Evolutionary conservation across 2,329 filamentous ascomycete genomes (phyloP), one percentile per base, ranked within the genome.

Genomic region (Hypoxylon sp.): DNA sequence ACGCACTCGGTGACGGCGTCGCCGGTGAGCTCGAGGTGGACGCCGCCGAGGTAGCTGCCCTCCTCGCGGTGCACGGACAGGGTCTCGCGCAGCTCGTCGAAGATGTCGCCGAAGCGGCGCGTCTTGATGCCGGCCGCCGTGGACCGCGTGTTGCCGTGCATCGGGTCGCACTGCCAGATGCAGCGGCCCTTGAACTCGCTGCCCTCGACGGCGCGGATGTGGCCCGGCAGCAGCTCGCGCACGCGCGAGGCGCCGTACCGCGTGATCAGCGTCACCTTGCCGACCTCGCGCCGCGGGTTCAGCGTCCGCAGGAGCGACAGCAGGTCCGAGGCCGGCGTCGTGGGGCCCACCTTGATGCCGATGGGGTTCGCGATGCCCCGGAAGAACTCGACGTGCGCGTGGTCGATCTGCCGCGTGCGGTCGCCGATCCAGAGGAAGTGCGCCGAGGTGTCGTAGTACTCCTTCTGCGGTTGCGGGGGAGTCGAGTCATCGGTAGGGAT

Each of bases 351-450:
- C 79, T 99, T 99, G 80, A 99, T 90, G 66, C 96, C 96, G 72
- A 99, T 93, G 0, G 96, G 96, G 81, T 99, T 99, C 73, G 93
- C 91, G 70, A 99, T 91, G 62, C 96, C 96, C 46, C 96, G 91
- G 86, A 98, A 97, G 84, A 96, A 99, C 80, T 99, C 96, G 67
- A 99, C 91, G 79, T 99, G 96, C 0, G 91, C 95, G 72, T 95
- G 93, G 76, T 96, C 91, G 46, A 97, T 88, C 80, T 98, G 95
- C 48, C 96, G 89, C 1, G 96, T 99, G 70, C 96, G 92, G 79
- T 99, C 96, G 57, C 96, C 96, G 73, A 99, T 96, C 96, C 96
- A 99, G 77, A 99, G 86, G 82, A 99, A 98, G 78, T 99, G 96
- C 0, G 93, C 93, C 3, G 93, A 97, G 0, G 95, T 98, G 80